Evolutionary conservation across 176 grass and related monocot species (phyloP).

Genomic region (Avena sativa): DNA sequence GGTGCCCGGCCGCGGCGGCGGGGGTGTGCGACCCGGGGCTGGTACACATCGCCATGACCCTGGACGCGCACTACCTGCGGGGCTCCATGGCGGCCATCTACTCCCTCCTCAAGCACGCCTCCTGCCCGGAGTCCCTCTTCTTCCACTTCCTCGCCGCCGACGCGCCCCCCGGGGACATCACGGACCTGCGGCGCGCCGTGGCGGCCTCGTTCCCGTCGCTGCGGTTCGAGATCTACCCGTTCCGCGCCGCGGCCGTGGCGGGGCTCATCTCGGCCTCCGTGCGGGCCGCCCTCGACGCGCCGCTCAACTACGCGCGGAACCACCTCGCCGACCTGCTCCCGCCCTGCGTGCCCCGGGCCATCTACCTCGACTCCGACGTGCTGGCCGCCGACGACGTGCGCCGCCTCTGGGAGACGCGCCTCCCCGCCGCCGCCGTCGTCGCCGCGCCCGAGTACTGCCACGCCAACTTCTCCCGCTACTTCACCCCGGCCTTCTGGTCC

Average conservation of each 20-base stretch:
- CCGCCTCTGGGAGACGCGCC: slow-evolving; percentile 74
- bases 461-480: slow-evolving; percentile 95
- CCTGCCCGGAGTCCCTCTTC: slow-evolving; percentile 79
- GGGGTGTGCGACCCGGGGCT: slow-evolving; percentile 65
- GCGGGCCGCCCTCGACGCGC: slow-evolving; percentile 71
- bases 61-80: slow-evolving; percentile 94
- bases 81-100: slow-evolving; percentile 86
- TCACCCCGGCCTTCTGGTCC: slow-evolving; percentile 81
- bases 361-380: slow-evolving; percentile 98
- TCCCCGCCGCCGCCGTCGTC: slow-evolving; percentile 73
- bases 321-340: slow-evolving; percentile 82
- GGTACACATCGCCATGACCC: slow-evolving; percentile 96
- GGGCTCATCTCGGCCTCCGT: slow-evolving; percentile 89
- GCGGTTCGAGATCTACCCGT: slow-evolving; percentile 80
- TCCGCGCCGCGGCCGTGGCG: slow-evolving; percentile 48
- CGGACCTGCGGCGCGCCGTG: slow-evolving; percentile 48
- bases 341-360: slow-evolving; percentile 70
- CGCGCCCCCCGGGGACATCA: background rate
- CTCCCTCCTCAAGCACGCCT: slow-evolving; percentile 90
- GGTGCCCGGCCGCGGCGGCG: slow-evolving; percentile 27
- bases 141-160: slow-evolving; percentile 81
- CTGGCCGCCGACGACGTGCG: slow-evolving; percentile 73
- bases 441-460: slow-evolving; percentile 98
- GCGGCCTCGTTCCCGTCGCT: slow-evolving; percentile 82
- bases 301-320: slow-evolving; percentile 89